Evolutionary conservation across 331 rosid species (phyloP), one percentile per base, ranked within the genome.

Genomic region (Arachis monticola): DNA sequence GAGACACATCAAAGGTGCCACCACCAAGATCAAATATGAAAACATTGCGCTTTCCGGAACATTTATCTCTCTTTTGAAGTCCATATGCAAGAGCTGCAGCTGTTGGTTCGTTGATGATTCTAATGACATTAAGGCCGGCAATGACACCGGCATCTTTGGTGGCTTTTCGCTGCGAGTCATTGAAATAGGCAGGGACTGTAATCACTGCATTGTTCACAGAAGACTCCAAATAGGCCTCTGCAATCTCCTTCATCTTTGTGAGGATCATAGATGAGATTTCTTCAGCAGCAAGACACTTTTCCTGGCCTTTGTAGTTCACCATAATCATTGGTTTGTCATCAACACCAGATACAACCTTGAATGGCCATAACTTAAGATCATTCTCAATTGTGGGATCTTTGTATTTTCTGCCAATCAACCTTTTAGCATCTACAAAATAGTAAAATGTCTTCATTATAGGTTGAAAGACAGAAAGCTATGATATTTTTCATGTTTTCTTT

Each of bases 21-120:
- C 79, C 72, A 10, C 79, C 79, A n/a, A 74, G 56, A 7, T 74
- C 64, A 53, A 74, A 74, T 11, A 74, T 11, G n/a, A 74, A 62
- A 3, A 62, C 17, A 2, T 73, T 73, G 2, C 70, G 1, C 44
- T 63, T 31, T 6, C 32, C 72, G 40, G 41, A 42, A 11, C 55
- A 12, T 4, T 22, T 12, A 7, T 7, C 3, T 41, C 56, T 52
- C 64, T 74, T 74, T 6, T 63, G n/a, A 42, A 74, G 72, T 2
- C 72, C 79, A 64, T 63, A 74, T 52, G 79, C 79, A 74, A 74
- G 8, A 7, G 79, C 79, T 3, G 79, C 79, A 4, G 79, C 72
- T 0, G 71, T 74, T 0, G 78, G 78, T 1, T 74, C 78, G 8
- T 74, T 74, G 45, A 74, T 74, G 38, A 74, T 74, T n/a, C 64